These are phyloP conservation scores for Sisymbrium irio DNA, from an alignment of 345 rosid species.

Conservation along the genomic window DNA sequence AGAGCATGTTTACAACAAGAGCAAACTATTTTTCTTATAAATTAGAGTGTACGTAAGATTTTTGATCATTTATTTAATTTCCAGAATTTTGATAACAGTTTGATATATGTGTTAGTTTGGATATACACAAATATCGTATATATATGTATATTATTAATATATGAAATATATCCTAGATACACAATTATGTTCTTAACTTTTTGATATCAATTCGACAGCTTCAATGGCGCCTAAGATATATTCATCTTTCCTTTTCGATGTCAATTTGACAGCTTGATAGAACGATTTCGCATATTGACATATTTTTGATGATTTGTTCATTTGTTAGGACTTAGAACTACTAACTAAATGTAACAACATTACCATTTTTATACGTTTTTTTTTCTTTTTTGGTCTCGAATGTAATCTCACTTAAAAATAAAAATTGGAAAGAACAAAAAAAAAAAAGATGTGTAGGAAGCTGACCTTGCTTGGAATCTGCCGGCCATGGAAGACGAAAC, in stretches of 20 bases:
- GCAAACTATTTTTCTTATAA: background rate
- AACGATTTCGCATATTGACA: background rate
- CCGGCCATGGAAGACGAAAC: slow-evolving; percentile 56
- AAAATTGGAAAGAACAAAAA: background rate
- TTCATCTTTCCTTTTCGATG: background rate
- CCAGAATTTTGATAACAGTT: background rate
- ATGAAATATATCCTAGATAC: too few species aligned
- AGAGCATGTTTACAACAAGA: slow-evolving; percentile 6
- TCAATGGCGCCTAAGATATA: too few species aligned
- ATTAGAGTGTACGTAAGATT: background rate
- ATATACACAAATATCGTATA: too few species aligned
- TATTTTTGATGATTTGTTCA: background rate
- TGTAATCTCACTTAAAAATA: background rate
- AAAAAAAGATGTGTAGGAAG: background rate
- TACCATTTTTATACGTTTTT: background rate
- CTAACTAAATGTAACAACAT: background rate
- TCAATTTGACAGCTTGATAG: background rate
- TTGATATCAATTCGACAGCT: background rate
- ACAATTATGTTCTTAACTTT: background rate
- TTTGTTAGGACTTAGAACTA: background rate
- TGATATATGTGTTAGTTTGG: too few species aligned
- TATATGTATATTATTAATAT: too few species aligned
- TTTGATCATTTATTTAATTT: background rate
- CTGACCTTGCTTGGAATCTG: slow-evolving; percentile 83
- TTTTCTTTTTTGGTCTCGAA: background rate